Base-by-base conservation (phyloP, 352 stramenopile genomes). In the Globisporangium nodosum region DNA sequence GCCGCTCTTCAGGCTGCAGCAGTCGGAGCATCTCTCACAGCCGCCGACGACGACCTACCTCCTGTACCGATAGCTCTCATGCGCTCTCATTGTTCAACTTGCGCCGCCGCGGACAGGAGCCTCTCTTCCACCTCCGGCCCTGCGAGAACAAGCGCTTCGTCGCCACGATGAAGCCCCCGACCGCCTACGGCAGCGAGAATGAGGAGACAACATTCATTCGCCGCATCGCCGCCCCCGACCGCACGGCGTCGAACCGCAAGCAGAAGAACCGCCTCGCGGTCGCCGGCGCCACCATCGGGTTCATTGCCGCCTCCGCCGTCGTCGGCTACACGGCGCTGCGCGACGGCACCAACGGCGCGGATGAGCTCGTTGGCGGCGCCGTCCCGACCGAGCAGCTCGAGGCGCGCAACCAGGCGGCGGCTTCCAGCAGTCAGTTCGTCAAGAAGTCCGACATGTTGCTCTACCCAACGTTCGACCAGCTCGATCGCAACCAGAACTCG, bases 131-230 rank as follows among this genome's bases (percentile, higher is more conserved):
- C 64, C 39, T 35, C 37, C 20, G 27, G 42, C n/a, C 5, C 13
- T n/a, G 46, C 20, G 20, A 40, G 54, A 60, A 49, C 54, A 54
- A 48, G 39, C 30, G 15, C 31, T 24, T 18, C 15, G 31, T 7
- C 20, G 45, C 3, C 53, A 70, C 52, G 40, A 85, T 87, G 74
- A 85, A 87, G 70, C 70, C 64, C 56, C 68, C 74, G 21, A 73
- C 57, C 30, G 61, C 65, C 49, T 87, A 87, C 66, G 74, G 74
- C 46, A 82, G 66, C 42, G 67, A 82, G 49, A 87, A 84, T 64
- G 76, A 86, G 60, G 73, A 86, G 31, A 74, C 65, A 37, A 69
- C 61, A 55, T 86, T 86, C 70, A 80, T 84, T 61, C 71, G 73
- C 27, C 76, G 76, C 50, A 73, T 84, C 51, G 73, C 67, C 4